Evolutionary conservation across 768 basidiomycete genomes (phyloP), one percentile per base, ranked within the genome.

Genomic region (Leccinellum luteum): DNA sequence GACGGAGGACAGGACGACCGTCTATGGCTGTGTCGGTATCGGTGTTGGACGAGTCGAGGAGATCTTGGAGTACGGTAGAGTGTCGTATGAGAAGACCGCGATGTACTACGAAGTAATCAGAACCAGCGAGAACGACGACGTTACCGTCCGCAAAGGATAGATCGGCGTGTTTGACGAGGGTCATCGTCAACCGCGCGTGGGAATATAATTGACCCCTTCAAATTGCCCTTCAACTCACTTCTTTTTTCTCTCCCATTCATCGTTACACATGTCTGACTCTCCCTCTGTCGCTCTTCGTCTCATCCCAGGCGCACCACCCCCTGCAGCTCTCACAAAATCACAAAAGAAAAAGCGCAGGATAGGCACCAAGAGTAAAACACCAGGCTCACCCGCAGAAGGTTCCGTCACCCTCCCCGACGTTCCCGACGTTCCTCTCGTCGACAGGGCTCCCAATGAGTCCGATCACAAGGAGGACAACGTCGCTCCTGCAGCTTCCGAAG

Each of bases 291-390:
- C 38, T 41, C 38, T 73, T 32, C 87, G 91, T 56, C 67, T 89
- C 60, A 79, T 93, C 56, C 91, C 91, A 25, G 91, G 91, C 48
- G 91, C 91, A 13, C 89, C 85, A 54, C 85, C 86, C 0, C 83
- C 85, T 44, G 63, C 78, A 5, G 75, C 84, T 1, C 59, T 75
- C 4, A 79, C 87, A 35, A 91, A 91, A 70, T 76, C 82, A 4
- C 80, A 85, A 27, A 78, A 76, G 67, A 88, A 84, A 71, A 93
- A 90, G 74, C 86, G 84, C 72, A 85, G 84, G 74, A 78, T 82
- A 58, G 84, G 81, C 60, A 70, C 65, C 12, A 69, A 70, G 51
- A 80, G 78, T 61, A 76, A 77, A 50, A 72, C 76, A 21, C 72
- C 76, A 38, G 85, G 81, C 41, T 74, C 81, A 14, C 79, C 79